Conservation (phyloP, 805 yeast species). For the Brettanomyces naardenensis region DNA sequence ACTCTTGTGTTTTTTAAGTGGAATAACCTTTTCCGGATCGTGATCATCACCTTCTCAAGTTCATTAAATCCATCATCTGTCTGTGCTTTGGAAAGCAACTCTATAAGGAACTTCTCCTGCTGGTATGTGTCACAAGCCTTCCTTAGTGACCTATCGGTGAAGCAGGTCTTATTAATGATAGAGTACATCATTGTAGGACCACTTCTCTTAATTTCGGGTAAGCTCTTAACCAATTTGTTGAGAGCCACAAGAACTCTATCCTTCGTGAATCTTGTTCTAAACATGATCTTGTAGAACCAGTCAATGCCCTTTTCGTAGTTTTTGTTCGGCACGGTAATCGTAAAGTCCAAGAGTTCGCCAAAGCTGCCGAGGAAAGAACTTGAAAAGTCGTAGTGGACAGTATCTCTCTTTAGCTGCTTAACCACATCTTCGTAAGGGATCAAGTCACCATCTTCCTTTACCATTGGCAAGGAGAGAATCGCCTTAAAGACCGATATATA, state of each 20-base stretch:
- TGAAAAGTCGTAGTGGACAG: constrained; percentile 50
- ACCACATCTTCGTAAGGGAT: constrained; percentile 74
- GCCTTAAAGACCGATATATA: constrained; percentile 52
- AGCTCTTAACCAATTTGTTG: constrained; percentile 49
- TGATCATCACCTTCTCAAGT: constrained; percentile 43
- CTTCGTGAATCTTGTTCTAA: constrained; percentile 62
- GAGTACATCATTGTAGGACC: constrained; percentile 63
- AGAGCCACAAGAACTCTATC: constrained; percentile 59
- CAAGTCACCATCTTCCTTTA: constrained; percentile 47
- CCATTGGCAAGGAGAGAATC: constrained; percentile 65
- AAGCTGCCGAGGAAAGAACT: constrained; percentile 53
- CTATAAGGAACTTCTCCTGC: constrained; percentile 50
- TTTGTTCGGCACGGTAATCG: constrained; percentile 48
- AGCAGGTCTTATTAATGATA: constrained; percentile 34
- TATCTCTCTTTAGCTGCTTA: constrained; percentile 61
- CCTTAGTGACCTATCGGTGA: constrained; percentile 54
- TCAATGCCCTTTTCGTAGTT: constrained; percentile 64
- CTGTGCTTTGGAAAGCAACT: constrained; percentile 29
- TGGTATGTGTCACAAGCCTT: constrained; percentile 58
- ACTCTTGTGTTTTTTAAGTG: constrained; percentile 54
- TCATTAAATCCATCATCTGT: constrained; percentile 47
- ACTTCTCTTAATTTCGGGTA: constrained; percentile 57
- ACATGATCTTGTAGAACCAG: constrained; percentile 67
- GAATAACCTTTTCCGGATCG: constrained; percentile 44
- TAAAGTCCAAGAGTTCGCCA: constrained; percentile 58